Evolutionary conservation across 805 yeast species (phyloP).

Genomic region (Debaryomyces hansenii): DNA sequence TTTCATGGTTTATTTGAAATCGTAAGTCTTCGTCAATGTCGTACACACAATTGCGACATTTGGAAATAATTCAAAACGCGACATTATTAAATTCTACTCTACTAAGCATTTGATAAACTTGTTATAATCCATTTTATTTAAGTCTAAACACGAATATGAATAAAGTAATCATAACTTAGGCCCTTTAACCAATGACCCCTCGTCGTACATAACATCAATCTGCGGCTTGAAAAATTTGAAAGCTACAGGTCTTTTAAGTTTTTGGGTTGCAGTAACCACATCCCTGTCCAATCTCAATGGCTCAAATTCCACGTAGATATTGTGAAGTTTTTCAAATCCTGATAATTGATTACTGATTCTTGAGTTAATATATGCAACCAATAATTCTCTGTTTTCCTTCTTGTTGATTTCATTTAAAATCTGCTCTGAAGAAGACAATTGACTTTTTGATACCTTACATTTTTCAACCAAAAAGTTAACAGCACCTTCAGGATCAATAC

Average conservation of each 20-base stretch:
- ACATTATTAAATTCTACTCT: not conserved
- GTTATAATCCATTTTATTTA: not conserved
- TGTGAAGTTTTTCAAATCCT: conserved; percentile 34
- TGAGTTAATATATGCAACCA: conserved; percentile 24
- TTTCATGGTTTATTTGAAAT: not conserved
- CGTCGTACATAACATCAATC: conserved; percentile 16
- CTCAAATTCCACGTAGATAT: conserved; percentile 24
- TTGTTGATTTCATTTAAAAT: not conserved
- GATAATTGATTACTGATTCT: conserved; percentile 18
- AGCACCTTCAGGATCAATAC: conserved; percentile 51
- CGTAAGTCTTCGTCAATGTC: not conserved
- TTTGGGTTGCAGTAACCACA: conserved; percentile 64
- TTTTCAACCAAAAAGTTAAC: not conserved
- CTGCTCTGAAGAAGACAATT: conserved; percentile 1
- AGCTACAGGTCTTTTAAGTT: conserved; percentile 38
- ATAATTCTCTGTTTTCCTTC: conserved; percentile 13
- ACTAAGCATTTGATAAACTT: not conserved
- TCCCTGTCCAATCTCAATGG: conserved; percentile 53
- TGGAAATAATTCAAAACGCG: not conserved
- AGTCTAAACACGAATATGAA: not conserved
- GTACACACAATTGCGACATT: not conserved
- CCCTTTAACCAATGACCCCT: conserved; percentile 16
- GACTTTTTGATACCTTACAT: not conserved
- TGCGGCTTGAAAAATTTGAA: conserved; percentile 15
- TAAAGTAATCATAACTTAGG: not conserved